Evolutionary conservation across 331 rosid species (phyloP), one percentile per base, ranked within the genome.

Genomic region (Saraca asoca): DNA sequence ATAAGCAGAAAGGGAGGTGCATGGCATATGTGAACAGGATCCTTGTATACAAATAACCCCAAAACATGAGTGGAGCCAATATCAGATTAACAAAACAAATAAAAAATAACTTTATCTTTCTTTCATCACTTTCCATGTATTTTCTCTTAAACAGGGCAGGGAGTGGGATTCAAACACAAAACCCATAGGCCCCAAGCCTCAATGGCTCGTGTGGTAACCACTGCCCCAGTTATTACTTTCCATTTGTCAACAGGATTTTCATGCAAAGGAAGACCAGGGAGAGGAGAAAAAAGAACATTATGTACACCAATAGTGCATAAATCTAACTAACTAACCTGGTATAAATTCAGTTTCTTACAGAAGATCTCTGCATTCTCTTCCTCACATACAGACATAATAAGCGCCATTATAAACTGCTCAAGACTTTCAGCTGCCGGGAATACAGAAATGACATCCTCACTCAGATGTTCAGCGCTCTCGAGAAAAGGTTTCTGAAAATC

Each of bases 351-450:
- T 85, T 85, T 94, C 82, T 79, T 90, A 75, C 82, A 71, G 73
- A 81, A 80, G 75, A 83, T 79, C 61, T 83, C 87, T 31, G 89
- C 91, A 82, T 78, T 84, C 81, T 85, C 92, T 72, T 85, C 97
- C 78, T 82, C 87, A 81, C 88, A 85, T 13, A 53, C 78, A 37
- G 97, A 90, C 51, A 64, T 64, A 58, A 94, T 86, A 75, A 88
- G 88, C 52, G 82, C 82, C 83, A 88, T 64, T 78, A 90, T 75
- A 73, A 81, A 86, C 68, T 90, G 96, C 83, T 94, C 99, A 39
- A 94, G 97, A 79, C 80, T 80, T 67, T 94, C 95, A 65, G 99
- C 97, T 51, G 89, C 97, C 5, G 97, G 99, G 69, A 90, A 94
- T 46, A 94, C 97, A 43, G 97, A 86, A 63, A 94, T 87, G 70